phyloP scores from a whole-genome alignment of 2,329 filamentous ascomycete species.

The Ophiostoma montium region DNA sequence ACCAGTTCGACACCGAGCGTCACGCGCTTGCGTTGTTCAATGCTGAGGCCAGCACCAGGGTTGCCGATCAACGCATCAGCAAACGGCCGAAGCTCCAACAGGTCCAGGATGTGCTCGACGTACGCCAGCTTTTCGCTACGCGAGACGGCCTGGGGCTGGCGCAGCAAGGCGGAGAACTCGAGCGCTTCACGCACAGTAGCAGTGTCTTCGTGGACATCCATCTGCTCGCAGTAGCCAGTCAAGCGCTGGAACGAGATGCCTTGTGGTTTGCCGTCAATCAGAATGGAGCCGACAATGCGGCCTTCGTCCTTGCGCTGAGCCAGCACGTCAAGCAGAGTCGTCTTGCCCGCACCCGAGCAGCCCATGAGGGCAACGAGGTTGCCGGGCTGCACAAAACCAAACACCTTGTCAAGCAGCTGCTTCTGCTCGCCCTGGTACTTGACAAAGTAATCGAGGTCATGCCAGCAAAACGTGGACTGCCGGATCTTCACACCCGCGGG shows the following conservation, averaged over 20 bases:
- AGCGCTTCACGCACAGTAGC: conserved; percentile 81
- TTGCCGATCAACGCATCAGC: conserved; percentile 85
- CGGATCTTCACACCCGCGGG: background rate
- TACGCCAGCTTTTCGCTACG: conserved; percentile 72
- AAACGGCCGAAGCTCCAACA: conserved; percentile 81
- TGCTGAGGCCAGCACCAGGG: conserved; percentile 70
- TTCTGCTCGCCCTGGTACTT: conserved; percentile 67
- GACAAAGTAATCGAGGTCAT: conserved; percentile 61
- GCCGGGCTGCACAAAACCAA: conserved; percentile 88
- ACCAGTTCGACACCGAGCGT: conserved; percentile 73
- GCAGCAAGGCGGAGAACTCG: conserved; percentile 70
- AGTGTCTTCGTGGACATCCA: conserved; percentile 76
- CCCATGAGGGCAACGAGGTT: conserved; percentile 85
- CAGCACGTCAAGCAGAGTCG: conserved; percentile 73
- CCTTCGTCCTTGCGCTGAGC: conserved; percentile 80
- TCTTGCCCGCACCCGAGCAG: conserved; percentile 83
- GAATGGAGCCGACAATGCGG: conserved; percentile 74
- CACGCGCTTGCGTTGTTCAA: conserved; percentile 58
- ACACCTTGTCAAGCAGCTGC: conserved; percentile 72
- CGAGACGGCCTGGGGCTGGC: conserved; percentile 65
- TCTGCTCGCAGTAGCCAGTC: conserved; percentile 84
- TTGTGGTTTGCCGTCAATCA: conserved; percentile 50
- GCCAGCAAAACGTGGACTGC: conserved; percentile 54
- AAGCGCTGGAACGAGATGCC: conserved; percentile 81
- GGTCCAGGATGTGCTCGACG: conserved; percentile 79